Evolutionary conservation across 805 yeast genomes (phyloP).

Genomic region (Cyberlindnera misumaiensis): DNA sequence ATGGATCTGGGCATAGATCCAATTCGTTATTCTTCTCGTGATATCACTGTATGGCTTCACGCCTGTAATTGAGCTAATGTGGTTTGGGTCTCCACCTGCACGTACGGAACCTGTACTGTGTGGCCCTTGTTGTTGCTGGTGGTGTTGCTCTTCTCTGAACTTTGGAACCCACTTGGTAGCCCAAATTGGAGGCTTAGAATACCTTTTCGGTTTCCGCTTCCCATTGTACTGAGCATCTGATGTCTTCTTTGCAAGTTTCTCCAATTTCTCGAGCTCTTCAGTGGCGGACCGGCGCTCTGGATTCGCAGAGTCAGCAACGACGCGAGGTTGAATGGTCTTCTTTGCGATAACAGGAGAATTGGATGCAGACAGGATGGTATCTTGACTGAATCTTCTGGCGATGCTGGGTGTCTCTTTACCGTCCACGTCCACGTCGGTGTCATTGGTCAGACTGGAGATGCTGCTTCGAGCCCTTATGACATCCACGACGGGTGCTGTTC

Average conservation of each 20-base stretch:
- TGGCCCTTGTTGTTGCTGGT: not conserved
- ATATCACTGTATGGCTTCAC: constrained; percentile 74
- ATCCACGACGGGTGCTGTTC: constrained; percentile 4
- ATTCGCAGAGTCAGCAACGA: constrained; percentile 6
- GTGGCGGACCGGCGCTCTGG: constrained; percentile 1
- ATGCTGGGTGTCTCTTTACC: constrained; percentile 34
- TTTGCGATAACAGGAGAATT: constrained; percentile 21
- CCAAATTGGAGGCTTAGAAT: constrained; percentile 70
- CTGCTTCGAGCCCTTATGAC: not conserved
- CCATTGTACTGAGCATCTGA: constrained; percentile 1
- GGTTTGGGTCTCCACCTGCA: not conserved
- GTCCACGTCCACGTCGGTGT: constrained; percentile 36
- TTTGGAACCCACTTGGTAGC: constrained; percentile 66
- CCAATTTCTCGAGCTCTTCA: constrained; percentile 6
- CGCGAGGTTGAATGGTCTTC: constrained; percentile 14
- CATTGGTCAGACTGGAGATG: constrained; percentile 33
- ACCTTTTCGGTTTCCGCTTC: constrained; percentile 67
- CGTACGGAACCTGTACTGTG: constrained; percentile 1
- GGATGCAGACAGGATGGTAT: constrained; percentile 16
- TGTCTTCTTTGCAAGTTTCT: constrained; percentile 16
- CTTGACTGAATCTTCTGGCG: constrained; percentile 24
- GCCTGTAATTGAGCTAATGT: constrained; percentile 48
- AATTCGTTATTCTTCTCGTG: constrained; percentile 74
- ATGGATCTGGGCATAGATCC: constrained; percentile 79
- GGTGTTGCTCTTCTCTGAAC: constrained; percentile 17